Conservation (phyloP, 805 yeast genomes). For the Debaryomyces hansenii region DNA sequence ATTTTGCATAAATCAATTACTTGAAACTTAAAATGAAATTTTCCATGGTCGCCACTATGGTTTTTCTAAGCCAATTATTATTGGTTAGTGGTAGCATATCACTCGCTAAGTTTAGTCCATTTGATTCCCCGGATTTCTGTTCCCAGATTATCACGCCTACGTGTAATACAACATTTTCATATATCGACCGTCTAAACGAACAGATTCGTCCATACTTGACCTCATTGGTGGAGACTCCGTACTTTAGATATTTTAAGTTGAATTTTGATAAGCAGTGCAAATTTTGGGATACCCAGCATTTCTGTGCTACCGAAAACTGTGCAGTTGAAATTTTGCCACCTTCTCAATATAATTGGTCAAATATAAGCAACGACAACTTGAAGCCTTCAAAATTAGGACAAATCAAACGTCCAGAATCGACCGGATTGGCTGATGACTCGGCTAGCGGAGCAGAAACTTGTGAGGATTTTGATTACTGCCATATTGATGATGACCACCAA, state of each 20-base stretch:
- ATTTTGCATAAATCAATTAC: too few relatives aligned
- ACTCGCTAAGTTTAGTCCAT: conserved; percentile 27
- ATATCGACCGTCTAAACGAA: conserved; percentile 38
- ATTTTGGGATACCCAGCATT: conserved; percentile 78
- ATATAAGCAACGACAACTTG: conserved; percentile 56
- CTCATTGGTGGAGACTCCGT: conserved; percentile 66
- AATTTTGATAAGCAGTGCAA: conserved; percentile 84
- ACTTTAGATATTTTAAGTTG: conserved; percentile 83
- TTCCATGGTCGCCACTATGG: neutral
- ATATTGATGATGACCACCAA: conserved; percentile 61
- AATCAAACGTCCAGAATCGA: conserved; percentile 22
- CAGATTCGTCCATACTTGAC: conserved; percentile 49
- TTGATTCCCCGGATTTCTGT: conserved; percentile 44
- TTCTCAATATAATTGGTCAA: conserved; percentile 68
- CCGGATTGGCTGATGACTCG: conserved; percentile 9
- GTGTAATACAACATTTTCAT: conserved; percentile 46
- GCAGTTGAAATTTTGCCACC: conserved; percentile 75
- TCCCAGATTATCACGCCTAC: conserved; percentile 45
- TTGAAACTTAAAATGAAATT: neutral
- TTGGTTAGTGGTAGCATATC: neutral
- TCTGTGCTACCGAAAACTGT: conserved; percentile 85
- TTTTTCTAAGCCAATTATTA: neutral
- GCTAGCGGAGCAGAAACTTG: conserved; percentile 16
- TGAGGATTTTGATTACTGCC: conserved; percentile 66
- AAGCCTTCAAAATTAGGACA: conserved; percentile 69